Percentiles rank a stretch among this genome's conserved stretches.
Evolutionary conservation across 257 asterid species (phyloP).

Genomic region (Misopates orontium): DNA sequence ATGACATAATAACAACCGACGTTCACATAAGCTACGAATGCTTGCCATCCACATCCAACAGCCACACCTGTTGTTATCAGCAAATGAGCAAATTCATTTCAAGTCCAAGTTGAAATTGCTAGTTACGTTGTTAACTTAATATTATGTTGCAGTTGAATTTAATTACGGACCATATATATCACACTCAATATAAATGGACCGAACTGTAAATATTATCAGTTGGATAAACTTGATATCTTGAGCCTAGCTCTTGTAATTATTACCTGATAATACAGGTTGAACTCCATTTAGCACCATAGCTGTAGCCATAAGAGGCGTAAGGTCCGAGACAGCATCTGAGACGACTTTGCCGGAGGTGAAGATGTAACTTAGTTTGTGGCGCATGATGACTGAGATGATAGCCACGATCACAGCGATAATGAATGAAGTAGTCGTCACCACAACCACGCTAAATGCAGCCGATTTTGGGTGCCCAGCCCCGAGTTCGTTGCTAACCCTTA

Average conservation of each 20-base stretch:
- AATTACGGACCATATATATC: too few relatives aligned
- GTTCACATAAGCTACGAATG: slow-evolving; percentile 71
- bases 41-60: slow-evolving; percentile 85
- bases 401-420: slow-evolving; percentile 37
- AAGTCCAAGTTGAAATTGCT: too few relatives aligned
- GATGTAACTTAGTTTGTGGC: slow-evolving; percentile 51
- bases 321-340: slow-evolving; percentile 57
- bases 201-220: too few relatives aligned
- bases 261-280: slow-evolving; percentile 81
- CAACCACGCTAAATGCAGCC: slow-evolving; percentile 60
- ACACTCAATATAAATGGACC: too few relatives aligned
- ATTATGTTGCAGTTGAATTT: too few relatives aligned
- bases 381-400: slow-evolving; percentile 29
- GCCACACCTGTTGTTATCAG: slow-evolving; percentile 55
- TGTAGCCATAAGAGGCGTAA: slow-evolving; percentile 52
- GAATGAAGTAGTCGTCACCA: slow-evolving; percentile 43
- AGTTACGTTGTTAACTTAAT: too few relatives aligned
- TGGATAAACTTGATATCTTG: too few relatives aligned
- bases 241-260: not conserved
- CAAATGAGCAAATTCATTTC: not conserved
- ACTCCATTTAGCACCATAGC: slow-evolving; percentile 65
- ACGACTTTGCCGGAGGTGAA: slow-evolving; percentile 59
- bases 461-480: slow-evolving; percentile 79
- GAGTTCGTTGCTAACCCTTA: slow-evolving; percentile 73
- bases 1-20: slow-evolving; percentile 55